A percentile compares a stretch with the other conserved stretches of the same genome.
These are phyloP conservation scores for Dactylorhiza incarnata DNA, from an alignment of 106 monocot genomes.

Conservation along the genomic window DNA sequence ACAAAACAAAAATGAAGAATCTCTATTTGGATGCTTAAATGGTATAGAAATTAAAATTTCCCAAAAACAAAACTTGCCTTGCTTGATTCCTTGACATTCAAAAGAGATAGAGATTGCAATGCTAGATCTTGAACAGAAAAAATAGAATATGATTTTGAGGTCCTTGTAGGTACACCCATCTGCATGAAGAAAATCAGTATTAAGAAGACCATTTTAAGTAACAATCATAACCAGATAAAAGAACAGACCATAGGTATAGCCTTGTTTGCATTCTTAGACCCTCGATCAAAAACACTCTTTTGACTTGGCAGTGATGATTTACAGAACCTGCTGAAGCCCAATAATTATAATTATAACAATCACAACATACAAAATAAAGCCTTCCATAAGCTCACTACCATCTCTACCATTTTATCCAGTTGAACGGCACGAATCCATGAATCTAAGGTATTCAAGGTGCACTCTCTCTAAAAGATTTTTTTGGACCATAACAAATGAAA, in stretches of 20 bases:
- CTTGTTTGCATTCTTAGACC: conserved; percentile 46
- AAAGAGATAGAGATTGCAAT: conserved; percentile 49
- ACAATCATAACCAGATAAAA: neutral
- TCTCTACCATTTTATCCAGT: conserved; percentile 86
- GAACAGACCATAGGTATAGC: conserved; percentile 31
- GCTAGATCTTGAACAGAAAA: conserved; percentile 75
- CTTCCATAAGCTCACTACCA: neutral
- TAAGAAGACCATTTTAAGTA: neutral
- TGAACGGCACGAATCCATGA: conserved; percentile 79
- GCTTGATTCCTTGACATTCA: too few relatives aligned
- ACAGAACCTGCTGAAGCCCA: conserved; percentile 49
- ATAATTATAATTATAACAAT: neutral
- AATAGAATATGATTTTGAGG: conserved; percentile 54
- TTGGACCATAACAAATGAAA: too few relatives aligned
- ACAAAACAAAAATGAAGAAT: too few relatives aligned
- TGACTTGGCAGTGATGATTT: conserved; percentile 50
- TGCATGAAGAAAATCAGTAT: conserved; percentile 8
- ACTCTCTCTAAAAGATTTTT: too few relatives aligned
- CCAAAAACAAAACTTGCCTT: too few relatives aligned
- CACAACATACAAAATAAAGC: neutral
- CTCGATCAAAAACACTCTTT: conserved; percentile 40
- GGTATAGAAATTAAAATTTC: too few relatives aligned
- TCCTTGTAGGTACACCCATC: conserved; percentile 53
- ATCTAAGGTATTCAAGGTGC: conserved; percentile 76
- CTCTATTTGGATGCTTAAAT: too few relatives aligned